Conservation (phyloP, 2,329 filamentous ascomycete species). For the Apiospora marii region DNA sequence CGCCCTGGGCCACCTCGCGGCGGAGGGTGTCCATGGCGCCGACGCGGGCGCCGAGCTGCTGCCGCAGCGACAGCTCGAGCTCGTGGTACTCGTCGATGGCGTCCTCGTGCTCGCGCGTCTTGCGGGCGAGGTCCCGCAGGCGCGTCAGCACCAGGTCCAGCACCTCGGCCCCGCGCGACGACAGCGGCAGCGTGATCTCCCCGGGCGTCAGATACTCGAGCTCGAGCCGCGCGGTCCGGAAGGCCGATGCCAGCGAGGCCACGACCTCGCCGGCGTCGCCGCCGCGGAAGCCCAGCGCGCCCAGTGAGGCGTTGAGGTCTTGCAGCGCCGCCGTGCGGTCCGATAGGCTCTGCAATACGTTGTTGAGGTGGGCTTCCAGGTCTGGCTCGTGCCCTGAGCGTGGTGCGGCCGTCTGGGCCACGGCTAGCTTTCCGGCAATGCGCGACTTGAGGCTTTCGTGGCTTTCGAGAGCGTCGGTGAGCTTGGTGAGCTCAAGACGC, state of each 20-base stretch:
- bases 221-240: constrained; percentile 66
- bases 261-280: constrained; percentile 58
- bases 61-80: constrained; percentile 61
- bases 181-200: constrained; percentile 61
- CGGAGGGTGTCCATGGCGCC: constrained; percentile 57
- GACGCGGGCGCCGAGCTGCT: constrained; percentile 63
- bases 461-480: constrained; percentile 55
- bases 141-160: constrained; percentile 61
- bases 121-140: constrained; percentile 57
- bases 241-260: constrained; percentile 53
- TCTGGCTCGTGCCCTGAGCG: constrained; percentile 32
- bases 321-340: constrained; percentile 57
- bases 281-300: constrained; percentile 59
- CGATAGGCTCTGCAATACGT: constrained; percentile 54
- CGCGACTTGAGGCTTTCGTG: constrained; percentile 52
- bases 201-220: constrained; percentile 69
- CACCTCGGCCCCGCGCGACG: constrained; percentile 61
- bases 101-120: constrained; percentile 57
- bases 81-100: constrained; percentile 67
- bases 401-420: constrained; percentile 26
- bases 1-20: constrained; percentile 47
- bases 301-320: constrained; percentile 54
- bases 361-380: constrained; percentile 53
- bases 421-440: constrained; percentile 37
- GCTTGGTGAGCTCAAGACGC: constrained; percentile 56